Evolutionary conservation across 2,329 filamentous ascomycete species (phyloP).

Genomic region (Aspergillus caelatus): DNA sequence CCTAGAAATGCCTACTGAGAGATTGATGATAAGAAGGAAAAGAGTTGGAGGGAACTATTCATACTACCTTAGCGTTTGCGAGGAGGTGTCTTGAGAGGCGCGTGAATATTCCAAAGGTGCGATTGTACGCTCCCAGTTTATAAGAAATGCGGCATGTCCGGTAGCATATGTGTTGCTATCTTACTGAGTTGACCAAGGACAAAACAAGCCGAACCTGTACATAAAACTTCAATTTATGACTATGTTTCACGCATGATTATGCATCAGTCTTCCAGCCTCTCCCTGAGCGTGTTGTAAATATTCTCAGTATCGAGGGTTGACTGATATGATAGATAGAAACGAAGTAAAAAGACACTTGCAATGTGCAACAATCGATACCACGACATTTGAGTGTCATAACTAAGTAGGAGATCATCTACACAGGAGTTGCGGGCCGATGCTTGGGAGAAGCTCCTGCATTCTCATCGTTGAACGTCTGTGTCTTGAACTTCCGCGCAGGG

Average conservation of each 20-base stretch:
- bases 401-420: not conserved
- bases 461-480: slow-evolving; percentile 18
- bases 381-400: not conserved
- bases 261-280: not conserved
- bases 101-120: not conserved
- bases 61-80: not conserved
- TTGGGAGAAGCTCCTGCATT: not conserved
- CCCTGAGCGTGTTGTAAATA: not conserved
- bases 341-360: not conserved
- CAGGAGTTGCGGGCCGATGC: not conserved
- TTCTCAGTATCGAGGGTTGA: too few species aligned
- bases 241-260: not conserved
- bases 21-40: not conserved
- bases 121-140: too few species aligned
- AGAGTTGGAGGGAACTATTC: not conserved
- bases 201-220: not conserved
- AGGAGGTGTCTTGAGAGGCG: not conserved
- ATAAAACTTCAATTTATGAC: not conserved
- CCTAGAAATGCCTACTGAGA: not conserved
- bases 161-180: not conserved
- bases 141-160: not conserved
- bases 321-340: not conserved
- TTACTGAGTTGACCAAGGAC: not conserved
- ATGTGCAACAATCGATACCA: not conserved
- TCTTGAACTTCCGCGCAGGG: slow-evolving; percentile 26